These are phyloP conservation scores for Pittosporum tobira DNA, from an alignment of 129 eudicot species.

Conservation along the genomic window DNA sequence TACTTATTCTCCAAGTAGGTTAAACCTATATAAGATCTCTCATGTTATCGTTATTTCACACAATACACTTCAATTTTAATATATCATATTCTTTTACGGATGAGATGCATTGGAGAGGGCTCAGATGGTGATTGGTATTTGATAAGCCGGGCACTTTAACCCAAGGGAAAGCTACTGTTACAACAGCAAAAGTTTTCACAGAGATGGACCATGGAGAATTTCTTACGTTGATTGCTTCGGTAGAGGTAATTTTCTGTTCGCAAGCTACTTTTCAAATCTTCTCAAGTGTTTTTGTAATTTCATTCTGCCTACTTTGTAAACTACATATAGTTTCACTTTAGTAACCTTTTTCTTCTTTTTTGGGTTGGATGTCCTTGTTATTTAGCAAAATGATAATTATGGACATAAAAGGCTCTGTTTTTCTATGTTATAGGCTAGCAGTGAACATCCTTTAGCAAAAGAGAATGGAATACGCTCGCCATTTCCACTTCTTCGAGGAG, in stretches of 20 bases:
- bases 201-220: conserved; percentile 88
- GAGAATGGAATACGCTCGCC: conserved; percentile 87
- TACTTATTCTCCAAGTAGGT: no score
- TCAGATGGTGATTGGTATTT: conserved; percentile 84
- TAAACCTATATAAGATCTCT: no score
- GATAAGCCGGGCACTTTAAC: conserved; percentile 96
- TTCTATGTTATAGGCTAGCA: conserved; percentile 55
- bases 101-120: conserved; percentile 96
- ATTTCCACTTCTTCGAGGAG: conserved; percentile 83
- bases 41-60: no score
- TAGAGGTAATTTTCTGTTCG: conserved; percentile 49
- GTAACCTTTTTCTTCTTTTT: no score
- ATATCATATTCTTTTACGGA: no score
- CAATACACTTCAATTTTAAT: no score
- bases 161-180: conserved; percentile 90
- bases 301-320: neutral
- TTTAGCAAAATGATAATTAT: neutral
- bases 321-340: neutral
- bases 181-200: conserved; percentile 58
- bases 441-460: conserved; percentile 93
- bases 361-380: neutral
- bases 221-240: conserved; percentile 89
- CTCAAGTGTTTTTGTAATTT: neutral
- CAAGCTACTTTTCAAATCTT: neutral
- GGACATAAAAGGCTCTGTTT: neutral